A percentile compares a stretch with the other conserved stretches of the same genome.
phyloP scores from a whole-genome alignment of 345 rosid species.

The Mangifera indica region DNA sequence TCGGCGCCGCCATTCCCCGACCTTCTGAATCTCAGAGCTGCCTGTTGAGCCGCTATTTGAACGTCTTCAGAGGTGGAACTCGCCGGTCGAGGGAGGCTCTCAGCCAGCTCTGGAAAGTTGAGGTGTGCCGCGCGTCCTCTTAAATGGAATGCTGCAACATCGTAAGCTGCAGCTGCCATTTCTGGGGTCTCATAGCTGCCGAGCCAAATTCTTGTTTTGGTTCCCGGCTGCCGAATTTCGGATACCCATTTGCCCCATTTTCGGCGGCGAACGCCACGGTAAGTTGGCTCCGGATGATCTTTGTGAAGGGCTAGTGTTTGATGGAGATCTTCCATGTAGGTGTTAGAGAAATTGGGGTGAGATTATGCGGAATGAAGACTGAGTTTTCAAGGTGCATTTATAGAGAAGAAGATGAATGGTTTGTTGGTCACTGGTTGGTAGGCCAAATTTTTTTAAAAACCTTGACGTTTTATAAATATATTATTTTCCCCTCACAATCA shows the following conservation, averaged over 20 bases:
- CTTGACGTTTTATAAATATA: too few relatives aligned
- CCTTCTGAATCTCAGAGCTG: constrained; percentile 39
- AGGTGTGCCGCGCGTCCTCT: constrained; percentile 59
- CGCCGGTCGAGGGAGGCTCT: constrained; percentile 48
- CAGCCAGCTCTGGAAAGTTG: constrained; percentile 62
- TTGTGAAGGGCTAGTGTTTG: background rate
- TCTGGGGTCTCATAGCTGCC: constrained; percentile 82
- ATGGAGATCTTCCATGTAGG: constrained; percentile 11
- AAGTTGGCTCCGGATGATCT: constrained; percentile 15
- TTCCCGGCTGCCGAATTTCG: constrained; percentile 86
- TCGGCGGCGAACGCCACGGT: constrained; percentile 74
- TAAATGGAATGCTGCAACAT: constrained; percentile 69
- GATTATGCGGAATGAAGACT: background rate
- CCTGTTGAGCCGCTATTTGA: constrained; percentile 73
- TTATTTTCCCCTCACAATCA: too few relatives aligned
- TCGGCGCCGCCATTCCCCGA: constrained; percentile 4
- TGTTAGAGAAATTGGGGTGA: too few relatives aligned
- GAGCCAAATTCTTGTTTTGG: constrained; percentile 78
- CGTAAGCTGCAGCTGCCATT: constrained; percentile 97
- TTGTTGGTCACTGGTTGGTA: background rate
- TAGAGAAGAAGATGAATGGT: background rate
- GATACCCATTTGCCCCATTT: constrained; percentile 99
- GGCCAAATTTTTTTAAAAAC: background rate
- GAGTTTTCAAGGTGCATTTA: constrained; percentile 18
- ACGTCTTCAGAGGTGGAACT: constrained; percentile 57